A percentile compares a stretch with the other conserved stretches of the same genome.
phyloP scores from a whole-genome alignment of 208 protist genomes.

The Wallacemonas sp. region DNA sequence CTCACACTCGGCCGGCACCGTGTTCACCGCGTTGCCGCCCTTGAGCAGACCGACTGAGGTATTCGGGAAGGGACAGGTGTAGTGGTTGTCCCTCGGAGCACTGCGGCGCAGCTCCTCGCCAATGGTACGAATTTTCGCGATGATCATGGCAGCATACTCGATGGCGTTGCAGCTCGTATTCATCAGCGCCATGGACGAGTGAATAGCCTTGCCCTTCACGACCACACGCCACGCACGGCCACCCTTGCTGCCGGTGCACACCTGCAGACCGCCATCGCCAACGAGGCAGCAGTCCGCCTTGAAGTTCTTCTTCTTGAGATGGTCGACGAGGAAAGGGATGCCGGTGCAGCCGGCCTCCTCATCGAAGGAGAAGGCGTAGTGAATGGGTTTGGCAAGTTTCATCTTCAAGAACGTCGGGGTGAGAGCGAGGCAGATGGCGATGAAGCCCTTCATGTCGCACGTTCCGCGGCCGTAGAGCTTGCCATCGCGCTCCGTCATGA shows the following conservation, averaged over 20 bases:
- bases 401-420: conserved; percentile 35
- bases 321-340: conserved; percentile 23
- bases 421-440: conserved; percentile 46
- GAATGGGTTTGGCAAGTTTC: conserved; percentile 43
- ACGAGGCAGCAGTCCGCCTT: conserved; percentile 47
- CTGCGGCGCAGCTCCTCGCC: conserved; percentile 19
- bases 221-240: conserved; percentile 20
- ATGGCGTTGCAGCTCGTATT: conserved; percentile 36
- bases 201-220: conserved; percentile 39
- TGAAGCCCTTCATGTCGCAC: conserved; percentile 63
- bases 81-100: conserved; percentile 15
- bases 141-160: conserved; percentile 38
- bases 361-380: conserved; percentile 50
- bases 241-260: conserved; percentile 29
- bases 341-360: conserved; percentile 47
- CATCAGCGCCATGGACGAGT: conserved; percentile 45
- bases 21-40: conserved; percentile 42
- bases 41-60: conserved; percentile 30
- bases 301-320: conserved; percentile 22
- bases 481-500: conserved; percentile 43
- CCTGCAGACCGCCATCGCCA: conserved; percentile 18
- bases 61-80: conserved; percentile 23
- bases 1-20: conserved; percentile 48
- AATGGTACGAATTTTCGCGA: conserved; percentile 28
- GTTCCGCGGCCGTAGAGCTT: conserved; percentile 63